phyloP scores from a whole-genome alignment of 371 early-diverging fungal genomes.

The Mucor piriformis region DNA sequence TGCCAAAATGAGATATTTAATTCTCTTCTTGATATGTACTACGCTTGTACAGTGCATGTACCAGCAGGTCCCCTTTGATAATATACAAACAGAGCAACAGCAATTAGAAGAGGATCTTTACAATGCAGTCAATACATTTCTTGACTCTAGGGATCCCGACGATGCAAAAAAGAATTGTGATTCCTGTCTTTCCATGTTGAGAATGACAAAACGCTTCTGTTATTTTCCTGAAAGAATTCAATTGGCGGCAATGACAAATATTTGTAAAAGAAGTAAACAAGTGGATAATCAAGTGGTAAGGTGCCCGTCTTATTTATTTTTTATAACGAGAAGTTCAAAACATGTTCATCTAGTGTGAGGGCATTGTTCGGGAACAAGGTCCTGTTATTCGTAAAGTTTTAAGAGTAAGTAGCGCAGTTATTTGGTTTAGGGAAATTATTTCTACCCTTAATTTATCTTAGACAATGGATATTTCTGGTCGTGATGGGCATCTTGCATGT shows the following conservation, averaged over 20 bases:
- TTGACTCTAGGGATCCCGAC: slow-evolving; percentile 12
- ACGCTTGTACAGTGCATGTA: neutral
- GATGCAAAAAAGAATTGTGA: slow-evolving; percentile 25
- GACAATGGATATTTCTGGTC: slow-evolving; percentile 53
- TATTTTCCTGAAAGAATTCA: slow-evolving; percentile 39
- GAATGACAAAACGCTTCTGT: slow-evolving; percentile 38
- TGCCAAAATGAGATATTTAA: neutral
- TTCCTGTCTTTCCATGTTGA: slow-evolving; percentile 41
- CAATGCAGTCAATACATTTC: neutral
- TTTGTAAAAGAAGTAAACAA: slow-evolving; percentile 36
- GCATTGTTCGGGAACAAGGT: slow-evolving; percentile 50
- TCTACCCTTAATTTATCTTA: slow-evolving; percentile 4
- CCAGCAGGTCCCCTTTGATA: neutral
- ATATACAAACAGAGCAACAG: slow-evolving; percentile 55
- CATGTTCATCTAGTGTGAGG: slow-evolving; percentile 38
- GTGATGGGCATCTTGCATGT: slow-evolving; percentile 51
- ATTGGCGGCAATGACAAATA: slow-evolving; percentile 30
- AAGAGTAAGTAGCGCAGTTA: slow-evolving; percentile 24
- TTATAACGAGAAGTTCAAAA: neutral
- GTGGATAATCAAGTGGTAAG: slow-evolving; percentile 47
- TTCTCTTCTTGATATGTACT: neutral
- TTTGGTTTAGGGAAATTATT: neutral
- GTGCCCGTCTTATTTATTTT: neutral
- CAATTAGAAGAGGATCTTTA: slow-evolving; percentile 53
- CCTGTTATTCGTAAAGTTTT: slow-evolving; percentile 48